Base-by-base conservation (phyloP, 2,329 filamentous ascomycete species). In the Trichoderma endophyticum region DNA sequence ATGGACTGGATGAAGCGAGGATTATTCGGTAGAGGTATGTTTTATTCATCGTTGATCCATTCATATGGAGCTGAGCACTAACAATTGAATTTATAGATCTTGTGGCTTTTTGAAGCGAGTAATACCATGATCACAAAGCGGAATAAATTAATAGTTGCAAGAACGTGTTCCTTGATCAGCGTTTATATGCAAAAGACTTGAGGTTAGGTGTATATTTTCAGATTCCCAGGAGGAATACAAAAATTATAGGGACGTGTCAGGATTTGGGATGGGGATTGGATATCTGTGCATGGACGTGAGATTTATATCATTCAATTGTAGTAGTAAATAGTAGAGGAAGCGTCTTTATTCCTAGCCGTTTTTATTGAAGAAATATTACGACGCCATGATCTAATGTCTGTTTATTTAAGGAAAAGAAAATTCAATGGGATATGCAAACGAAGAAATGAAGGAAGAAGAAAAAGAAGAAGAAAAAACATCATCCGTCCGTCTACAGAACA, bases 1-100 rank as follows among this genome's bases (percentile, higher is more conserved):
- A 98, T 99, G 96, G 96, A 99, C 81, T 99, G 96, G 96, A 91
- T 90, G n/a, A 99, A 98, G 89, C 88, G 97, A 80, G 93, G 94
- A 14, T 82, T 99, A 26, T 99, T 99, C 84, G 96, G 96, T 76
- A 88, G 96, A 91, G 96, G 95, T 98, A 83, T 85, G 91, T 85
- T 15, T 8, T 28, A 14, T 28, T 12, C 24, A 15, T 6, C 4
- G 24, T 26, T 56, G 48, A 24, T 24, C 28, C 56, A 7, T 1
- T 26, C 24, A 28, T 24, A 68, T 14, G 69, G 15, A 57, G 11
- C 21, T 73, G 14, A 54, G 15, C 36, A 6, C 71, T 65, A n/a
- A 65, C 60, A 12, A 28, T 28, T 26, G n/a, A 6, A 32, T 11
- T 48, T 48, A 3, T 43, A 71, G 68, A 71, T 59, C 68, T 71